Evolutionary conservation across 2,329 filamentous ascomycete species (phyloP).

Genomic region (Sphaceloma murrayae): DNA sequence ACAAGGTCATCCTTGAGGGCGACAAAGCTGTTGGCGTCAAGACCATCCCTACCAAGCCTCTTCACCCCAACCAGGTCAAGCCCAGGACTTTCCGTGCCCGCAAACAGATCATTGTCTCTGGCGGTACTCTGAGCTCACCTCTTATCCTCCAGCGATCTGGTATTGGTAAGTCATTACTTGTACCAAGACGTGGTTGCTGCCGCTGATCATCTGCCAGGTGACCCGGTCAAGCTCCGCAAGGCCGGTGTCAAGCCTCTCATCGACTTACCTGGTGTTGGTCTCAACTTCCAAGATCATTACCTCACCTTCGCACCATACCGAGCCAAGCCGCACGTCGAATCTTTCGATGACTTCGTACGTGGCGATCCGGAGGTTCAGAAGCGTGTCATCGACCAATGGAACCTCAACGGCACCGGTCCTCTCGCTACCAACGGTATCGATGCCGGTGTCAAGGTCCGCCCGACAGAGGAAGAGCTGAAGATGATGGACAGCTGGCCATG

Average conservation of each 20-base stretch:
- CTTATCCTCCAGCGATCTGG: constrained; percentile 67
- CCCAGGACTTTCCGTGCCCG: constrained; percentile 55
- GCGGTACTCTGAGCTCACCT: constrained; percentile 64
- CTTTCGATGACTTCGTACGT: constrained; percentile 70
- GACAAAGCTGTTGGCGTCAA: constrained; percentile 62
- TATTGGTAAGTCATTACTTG: constrained; percentile 37
- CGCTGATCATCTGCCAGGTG: constrained; percentile 32
- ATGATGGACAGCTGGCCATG: constrained; percentile 65
- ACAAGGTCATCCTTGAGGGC: constrained; percentile 65
- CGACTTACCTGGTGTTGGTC: constrained; percentile 61
- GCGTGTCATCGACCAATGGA: constrained; percentile 66
- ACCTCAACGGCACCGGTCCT: constrained; percentile 67
- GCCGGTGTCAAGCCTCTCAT: constrained; percentile 60
- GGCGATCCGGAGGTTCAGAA: constrained; percentile 66
- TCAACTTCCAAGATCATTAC: constrained; percentile 71
- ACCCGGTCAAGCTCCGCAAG: constrained; percentile 60
- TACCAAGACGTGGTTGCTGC: not conserved
- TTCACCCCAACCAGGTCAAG: constrained; percentile 45
- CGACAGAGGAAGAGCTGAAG: constrained; percentile 56
- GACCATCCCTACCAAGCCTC: constrained; percentile 60
- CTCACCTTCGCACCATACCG: constrained; percentile 61
- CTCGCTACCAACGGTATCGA: constrained; percentile 72
- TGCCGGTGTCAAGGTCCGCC: constrained; percentile 67
- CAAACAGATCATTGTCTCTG: constrained; percentile 64
- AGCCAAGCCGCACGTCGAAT: constrained; percentile 65